Evolutionary conservation across 108 stramenopile genomes (phyloP).

Genomic region (Thalassiosira profunda): DNA sequence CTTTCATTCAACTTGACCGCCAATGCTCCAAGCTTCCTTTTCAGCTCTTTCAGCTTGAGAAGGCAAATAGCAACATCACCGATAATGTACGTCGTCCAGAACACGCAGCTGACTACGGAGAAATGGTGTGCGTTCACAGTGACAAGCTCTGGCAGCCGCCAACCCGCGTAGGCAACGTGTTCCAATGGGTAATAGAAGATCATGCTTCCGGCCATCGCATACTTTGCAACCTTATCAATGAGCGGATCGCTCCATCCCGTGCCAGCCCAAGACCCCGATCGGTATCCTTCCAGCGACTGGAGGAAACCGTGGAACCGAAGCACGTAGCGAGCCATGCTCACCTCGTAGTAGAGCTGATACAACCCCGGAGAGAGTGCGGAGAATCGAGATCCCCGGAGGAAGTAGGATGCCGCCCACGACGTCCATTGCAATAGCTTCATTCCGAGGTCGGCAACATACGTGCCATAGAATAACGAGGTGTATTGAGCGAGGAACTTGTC

Average conservation of each 20-base stretch:
- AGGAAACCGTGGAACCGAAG: slow-evolving; percentile 59
- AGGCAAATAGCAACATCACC: slow-evolving; percentile 39
- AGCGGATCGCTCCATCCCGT: not conserved
- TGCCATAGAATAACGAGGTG: no score
- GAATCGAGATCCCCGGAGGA: no score
- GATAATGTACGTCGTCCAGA: slow-evolving; percentile 57
- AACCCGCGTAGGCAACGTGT: slow-evolving; percentile 55
- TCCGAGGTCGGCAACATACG: no score
- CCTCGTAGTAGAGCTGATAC: no score
- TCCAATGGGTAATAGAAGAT: slow-evolving; percentile 65
- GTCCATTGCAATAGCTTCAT: no score
- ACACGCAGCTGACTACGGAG: slow-evolving; percentile 60
- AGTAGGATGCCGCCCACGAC: no score
- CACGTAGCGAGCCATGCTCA: no score
- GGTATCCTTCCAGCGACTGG: slow-evolving; percentile 46
- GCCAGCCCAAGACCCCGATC: slow-evolving; percentile 47
- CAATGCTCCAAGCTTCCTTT: no score
- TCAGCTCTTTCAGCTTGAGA: slow-evolving; percentile 1
- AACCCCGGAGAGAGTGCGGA: no score
- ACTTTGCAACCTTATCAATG: slow-evolving; percentile 34
- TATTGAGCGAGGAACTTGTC: no score
- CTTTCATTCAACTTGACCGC: no score
- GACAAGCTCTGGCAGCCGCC: slow-evolving; percentile 43
- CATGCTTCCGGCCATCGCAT: slow-evolving; percentile 65
- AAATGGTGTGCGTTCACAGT: slow-evolving; percentile 30